phyloP scores from a whole-genome alignment of 371 early-diverging fungal species.

The Mucor velutinosus region DNA sequence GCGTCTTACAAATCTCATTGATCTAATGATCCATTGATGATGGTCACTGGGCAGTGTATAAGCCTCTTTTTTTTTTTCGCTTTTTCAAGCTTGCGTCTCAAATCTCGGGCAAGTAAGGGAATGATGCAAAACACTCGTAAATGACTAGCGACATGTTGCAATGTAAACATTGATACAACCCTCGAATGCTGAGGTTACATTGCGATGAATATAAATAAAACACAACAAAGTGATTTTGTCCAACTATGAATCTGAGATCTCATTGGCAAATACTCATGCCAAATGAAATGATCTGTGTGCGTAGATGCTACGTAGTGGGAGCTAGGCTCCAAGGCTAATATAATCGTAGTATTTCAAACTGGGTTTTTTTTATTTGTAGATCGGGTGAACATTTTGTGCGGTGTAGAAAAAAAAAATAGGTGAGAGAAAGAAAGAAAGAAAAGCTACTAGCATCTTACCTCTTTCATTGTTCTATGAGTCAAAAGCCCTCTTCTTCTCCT shows the following conservation, averaged over 20 bases:
- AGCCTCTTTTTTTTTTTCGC: background rate
- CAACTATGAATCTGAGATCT: background rate
- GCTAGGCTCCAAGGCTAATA: background rate
- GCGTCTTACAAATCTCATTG: background rate
- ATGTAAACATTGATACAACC: background rate
- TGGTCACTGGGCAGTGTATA: background rate
- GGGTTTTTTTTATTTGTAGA: constrained; percentile 1
- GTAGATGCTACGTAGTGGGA: background rate
- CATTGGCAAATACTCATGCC: background rate
- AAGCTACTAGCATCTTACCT: background rate
- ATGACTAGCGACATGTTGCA: background rate
- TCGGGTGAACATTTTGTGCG: constrained; percentile 12
- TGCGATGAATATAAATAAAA: background rate
- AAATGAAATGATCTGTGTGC: background rate
- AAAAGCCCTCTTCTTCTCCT: constrained; percentile 6
- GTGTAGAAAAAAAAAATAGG: background rate
- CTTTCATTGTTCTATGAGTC: constrained; percentile 6
- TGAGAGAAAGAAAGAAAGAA: background rate
- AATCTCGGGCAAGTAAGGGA: background rate
- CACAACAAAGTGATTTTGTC: background rate
- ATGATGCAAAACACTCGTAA: background rate
- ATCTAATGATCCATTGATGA: background rate
- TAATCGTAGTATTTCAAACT: background rate
- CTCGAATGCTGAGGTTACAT: background rate
- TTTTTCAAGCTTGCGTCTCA: background rate